Percentiles rank a stretch among this genome's conserved stretches.
Conservation (phyloP, 495 filamentous ascomycete species). For the Melanomma pulvis-pyrius region DNA sequence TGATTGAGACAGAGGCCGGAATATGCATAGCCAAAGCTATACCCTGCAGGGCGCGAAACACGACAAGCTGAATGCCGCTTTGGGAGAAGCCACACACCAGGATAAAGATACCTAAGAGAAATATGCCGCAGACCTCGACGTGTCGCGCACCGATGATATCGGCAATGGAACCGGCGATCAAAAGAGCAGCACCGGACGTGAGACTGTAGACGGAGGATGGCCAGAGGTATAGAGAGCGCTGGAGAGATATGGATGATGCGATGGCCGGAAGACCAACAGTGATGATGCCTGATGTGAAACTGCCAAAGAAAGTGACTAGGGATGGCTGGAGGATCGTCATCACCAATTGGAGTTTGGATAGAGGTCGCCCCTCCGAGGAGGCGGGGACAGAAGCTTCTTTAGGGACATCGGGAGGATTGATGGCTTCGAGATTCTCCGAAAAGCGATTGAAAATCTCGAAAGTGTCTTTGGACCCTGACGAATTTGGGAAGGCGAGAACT, state of each 20-base stretch:
- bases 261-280: slow-evolving; percentile 27
- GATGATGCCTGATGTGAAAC: slow-evolving; percentile 25
- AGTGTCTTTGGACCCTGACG: too few species aligned
- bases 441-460: too few species aligned
- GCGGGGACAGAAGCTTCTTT: too few species aligned
- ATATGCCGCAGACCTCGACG: slow-evolving; percentile 52
- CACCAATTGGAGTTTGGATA: slow-evolving; percentile 2
- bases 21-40: slow-evolving; percentile 55
- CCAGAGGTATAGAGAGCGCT: slow-evolving; percentile 22
- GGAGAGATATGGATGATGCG: slow-evolving; percentile 10
- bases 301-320: slow-evolving; percentile 21
- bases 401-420: too few species aligned
- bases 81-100: slow-evolving; percentile 52
- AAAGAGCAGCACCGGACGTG: slow-evolving; percentile 51
- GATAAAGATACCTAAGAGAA: slow-evolving; percentile 50
- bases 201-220: slow-evolving; percentile 43
- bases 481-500: too few species aligned
- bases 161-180: slow-evolving; percentile 55
- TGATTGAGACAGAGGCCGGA: slow-evolving; percentile 55
- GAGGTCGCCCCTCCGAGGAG: too few species aligned
- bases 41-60: slow-evolving; percentile 56
- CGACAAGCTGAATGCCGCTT: slow-evolving; percentile 53
- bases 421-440: too few species aligned
- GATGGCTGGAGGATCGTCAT: slow-evolving; percentile 23
- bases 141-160: slow-evolving; percentile 54